Percentiles rank a stretch among this genome's conserved stretches.
Conservation (phyloP, 2,329 filamentous ascomycete genomes). For the Ceratocystis eucalypticola region DNA sequence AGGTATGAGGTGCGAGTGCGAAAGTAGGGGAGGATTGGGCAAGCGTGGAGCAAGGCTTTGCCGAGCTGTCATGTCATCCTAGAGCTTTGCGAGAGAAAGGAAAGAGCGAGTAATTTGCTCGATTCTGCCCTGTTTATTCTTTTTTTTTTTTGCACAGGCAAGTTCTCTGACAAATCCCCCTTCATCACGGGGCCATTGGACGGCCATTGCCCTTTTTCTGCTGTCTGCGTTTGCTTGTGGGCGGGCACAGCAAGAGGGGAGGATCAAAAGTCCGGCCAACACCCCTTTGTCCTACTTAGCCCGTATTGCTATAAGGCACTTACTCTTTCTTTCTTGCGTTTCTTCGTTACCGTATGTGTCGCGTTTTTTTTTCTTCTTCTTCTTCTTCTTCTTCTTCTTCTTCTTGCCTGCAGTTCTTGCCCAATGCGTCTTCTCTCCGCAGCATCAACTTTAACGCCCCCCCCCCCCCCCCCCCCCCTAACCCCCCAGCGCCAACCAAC, state of each 20-base stretch:
- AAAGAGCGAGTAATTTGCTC: background rate
- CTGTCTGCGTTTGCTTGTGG: background rate
- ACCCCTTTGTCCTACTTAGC: slow-evolving; percentile 1
- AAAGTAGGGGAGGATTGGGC: background rate
- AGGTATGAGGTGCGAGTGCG: background rate
- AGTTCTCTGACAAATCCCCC: too few relatives aligned
- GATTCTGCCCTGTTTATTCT: too few relatives aligned
- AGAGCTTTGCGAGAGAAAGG: background rate
- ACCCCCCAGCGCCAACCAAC: background rate
- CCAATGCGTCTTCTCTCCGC: too few relatives aligned
- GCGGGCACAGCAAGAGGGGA: background rate
- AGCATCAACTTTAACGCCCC: too few relatives aligned
- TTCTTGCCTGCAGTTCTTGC: background rate
- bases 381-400: too few relatives aligned
- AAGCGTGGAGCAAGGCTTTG: slow-evolving; percentile 3
- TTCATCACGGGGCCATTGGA: background rate
- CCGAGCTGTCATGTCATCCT: slow-evolving; percentile 6
- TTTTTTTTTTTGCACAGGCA: too few relatives aligned
- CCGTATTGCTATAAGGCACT: background rate
- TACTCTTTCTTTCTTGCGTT: background rate
- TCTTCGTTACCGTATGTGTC: background rate
- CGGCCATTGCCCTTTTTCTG: background rate
- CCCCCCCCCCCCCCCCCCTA: background rate
- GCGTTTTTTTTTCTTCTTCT: background rate
- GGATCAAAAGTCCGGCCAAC: background rate